phyloP scores from a whole-genome alignment of 495 filamentous ascomycete species.

The Evernia prunastri region DNA sequence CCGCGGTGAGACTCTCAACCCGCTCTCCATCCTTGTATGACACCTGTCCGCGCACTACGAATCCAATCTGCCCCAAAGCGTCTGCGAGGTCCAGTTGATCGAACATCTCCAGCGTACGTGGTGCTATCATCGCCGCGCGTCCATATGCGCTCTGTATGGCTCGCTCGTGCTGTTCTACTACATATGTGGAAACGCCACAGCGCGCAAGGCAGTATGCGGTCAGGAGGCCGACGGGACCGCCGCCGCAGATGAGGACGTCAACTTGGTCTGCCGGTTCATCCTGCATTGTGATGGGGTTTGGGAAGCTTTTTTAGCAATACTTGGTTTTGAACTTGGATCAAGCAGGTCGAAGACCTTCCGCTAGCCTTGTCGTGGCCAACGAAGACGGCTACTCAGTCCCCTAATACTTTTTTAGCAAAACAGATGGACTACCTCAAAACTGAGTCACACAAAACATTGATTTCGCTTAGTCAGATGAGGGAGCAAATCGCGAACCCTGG shows the following conservation, averaged over 20 bases:
- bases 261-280: not conserved
- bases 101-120: slow-evolving; percentile 42
- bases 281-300: not conserved
- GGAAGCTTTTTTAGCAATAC: too few species aligned
- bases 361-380: too few species aligned
- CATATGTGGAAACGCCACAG: slow-evolving; percentile 39
- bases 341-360: too few species aligned
- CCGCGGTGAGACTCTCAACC: slow-evolving; percentile 31
- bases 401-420: too few species aligned
- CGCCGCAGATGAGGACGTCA: slow-evolving; percentile 78
- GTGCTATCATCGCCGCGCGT: slow-evolving; percentile 25
- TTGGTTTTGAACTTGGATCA: too few species aligned
- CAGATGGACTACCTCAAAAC: too few species aligned
- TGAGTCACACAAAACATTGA: too few species aligned
- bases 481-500: not conserved
- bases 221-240: slow-evolving; percentile 78
- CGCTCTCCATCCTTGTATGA: slow-evolving; percentile 42
- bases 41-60: slow-evolving; percentile 42
- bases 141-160: slow-evolving; percentile 19
- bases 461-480: not conserved
- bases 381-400: too few species aligned
- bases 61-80: slow-evolving; percentile 43
- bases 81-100: slow-evolving; percentile 44
- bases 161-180: slow-evolving; percentile 17
- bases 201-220: slow-evolving; percentile 68